Conservation (phyloP, 2,329 filamentous ascomycete genomes). For the Pyrenochaeta sp. region DNA sequence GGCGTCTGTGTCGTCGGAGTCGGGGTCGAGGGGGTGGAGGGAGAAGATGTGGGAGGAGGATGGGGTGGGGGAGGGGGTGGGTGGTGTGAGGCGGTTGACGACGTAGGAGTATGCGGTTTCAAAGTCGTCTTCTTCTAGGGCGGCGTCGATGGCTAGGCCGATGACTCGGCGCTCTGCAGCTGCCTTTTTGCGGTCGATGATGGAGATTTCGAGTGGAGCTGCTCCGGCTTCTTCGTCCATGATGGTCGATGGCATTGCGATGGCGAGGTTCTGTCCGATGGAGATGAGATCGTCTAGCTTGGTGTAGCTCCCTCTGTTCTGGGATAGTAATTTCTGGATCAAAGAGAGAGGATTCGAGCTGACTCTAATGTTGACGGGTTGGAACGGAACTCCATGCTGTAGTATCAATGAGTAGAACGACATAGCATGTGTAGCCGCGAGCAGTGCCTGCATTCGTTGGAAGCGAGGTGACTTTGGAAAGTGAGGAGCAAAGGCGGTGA, state of each 20-base stretch:
- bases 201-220: constrained; percentile 19
- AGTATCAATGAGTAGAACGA: constrained; percentile 79
- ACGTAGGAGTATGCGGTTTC: constrained; percentile 88
- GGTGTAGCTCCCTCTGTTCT: constrained; percentile 77
- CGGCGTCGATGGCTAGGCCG: constrained; percentile 81
- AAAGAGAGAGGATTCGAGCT: constrained; percentile 78
- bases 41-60: constrained; percentile 32
- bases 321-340: constrained; percentile 75
- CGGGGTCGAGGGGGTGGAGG: constrained; percentile 30
- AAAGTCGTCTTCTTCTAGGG: constrained; percentile 78
- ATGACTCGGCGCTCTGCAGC: constrained; percentile 71
- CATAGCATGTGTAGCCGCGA: constrained; percentile 76
- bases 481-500: constrained; percentile 68
- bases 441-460: constrained; percentile 67
- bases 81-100: constrained; percentile 68
- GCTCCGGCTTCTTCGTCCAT: constrained; percentile 61
- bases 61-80: constrained; percentile 29
- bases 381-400: constrained; percentile 81
- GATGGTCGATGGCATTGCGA: constrained; percentile 42
- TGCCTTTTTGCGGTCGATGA: constrained; percentile 41
- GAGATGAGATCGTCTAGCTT: constrained; percentile 75
- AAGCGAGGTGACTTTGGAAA: constrained; percentile 62
- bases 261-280: constrained; percentile 71
- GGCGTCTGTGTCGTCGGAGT: constrained; percentile 30
- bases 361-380: constrained; percentile 78